Conservation (phyloP, 2,329 filamentous ascomycete genomes). For the Trichophyton mentagrophytes region DNA sequence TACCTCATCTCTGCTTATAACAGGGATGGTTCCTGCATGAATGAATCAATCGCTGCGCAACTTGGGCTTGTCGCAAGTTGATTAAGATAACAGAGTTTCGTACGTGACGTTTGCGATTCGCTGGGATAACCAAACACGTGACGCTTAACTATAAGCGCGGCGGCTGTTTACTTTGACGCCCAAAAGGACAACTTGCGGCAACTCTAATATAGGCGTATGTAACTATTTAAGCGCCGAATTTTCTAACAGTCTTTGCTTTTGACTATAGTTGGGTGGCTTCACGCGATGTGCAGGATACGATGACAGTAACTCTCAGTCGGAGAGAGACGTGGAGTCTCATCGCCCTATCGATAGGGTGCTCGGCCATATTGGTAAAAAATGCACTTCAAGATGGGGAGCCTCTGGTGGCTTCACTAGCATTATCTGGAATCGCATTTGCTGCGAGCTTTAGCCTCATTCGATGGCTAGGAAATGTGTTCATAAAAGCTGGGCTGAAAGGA, state of each 20-base stretch:
- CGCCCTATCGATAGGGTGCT: conserved; percentile 53
- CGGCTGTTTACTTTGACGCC: not conserved
- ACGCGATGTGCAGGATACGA: conserved; percentile 12
- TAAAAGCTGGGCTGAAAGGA: conserved; percentile 77
- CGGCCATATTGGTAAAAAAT: conserved; percentile 58
- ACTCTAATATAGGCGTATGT: not conserved
- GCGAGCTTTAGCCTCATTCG: conserved; percentile 74
- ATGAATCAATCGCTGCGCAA: not conserved
- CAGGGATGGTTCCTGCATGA: conserved; percentile 4
- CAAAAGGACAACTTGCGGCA: conserved; percentile 2
- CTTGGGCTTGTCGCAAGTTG: not conserved
- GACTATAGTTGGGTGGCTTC: not conserved
- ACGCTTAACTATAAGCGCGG: not conserved
- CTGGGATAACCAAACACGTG: not conserved
- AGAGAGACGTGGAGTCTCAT: conserved; percentile 47
- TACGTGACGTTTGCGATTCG: not conserved
- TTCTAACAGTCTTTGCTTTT: not conserved
- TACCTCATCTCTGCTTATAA: conserved; percentile 1
- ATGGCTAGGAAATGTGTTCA: conserved; percentile 85
- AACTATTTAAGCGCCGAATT: not conserved
- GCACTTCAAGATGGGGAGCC: conserved; percentile 81
- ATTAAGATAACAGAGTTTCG: not conserved
- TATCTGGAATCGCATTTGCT: conserved; percentile 73
- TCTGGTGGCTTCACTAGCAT: conserved; percentile 72
- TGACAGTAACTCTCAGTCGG: conserved; percentile 35